Conservation (phyloP, 2,329 filamentous ascomycete genomes). For the Madurella fahalii region DNA sequence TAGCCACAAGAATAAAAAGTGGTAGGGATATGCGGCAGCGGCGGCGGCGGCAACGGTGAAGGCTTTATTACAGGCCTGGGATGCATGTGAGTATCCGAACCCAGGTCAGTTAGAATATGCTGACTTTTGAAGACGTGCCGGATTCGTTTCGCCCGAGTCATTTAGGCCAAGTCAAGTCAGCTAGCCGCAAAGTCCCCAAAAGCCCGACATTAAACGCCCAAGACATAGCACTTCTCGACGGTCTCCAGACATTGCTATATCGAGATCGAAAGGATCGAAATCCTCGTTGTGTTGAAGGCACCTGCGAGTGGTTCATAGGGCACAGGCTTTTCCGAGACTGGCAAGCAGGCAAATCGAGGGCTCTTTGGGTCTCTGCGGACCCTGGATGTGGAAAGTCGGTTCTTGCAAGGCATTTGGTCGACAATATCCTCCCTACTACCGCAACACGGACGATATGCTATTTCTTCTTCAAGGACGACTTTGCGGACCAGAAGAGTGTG, state of each 20-base stretch:
- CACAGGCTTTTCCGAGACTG: too few relatives aligned
- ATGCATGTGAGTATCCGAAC: not conserved
- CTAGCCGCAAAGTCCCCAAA: too few relatives aligned
- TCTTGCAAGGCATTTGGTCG: slow-evolving; percentile 28
- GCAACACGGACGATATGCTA: slow-evolving; percentile 28
- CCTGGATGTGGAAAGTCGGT: slow-evolving; percentile 36
- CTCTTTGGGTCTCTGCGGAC: too few relatives aligned
- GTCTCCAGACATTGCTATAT: slow-evolving; percentile 18
- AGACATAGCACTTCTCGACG: not conserved
- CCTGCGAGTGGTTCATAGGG: slow-evolving; percentile 34
- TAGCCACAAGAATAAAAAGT: slow-evolving; percentile 35
- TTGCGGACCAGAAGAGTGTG: slow-evolving; percentile 20
- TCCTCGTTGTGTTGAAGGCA: slow-evolving; percentile 27
- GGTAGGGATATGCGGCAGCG: slow-evolving; percentile 35
- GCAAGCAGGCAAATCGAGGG: too few relatives aligned
- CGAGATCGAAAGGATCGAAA: slow-evolving; percentile 30
- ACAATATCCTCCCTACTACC: slow-evolving; percentile 26
- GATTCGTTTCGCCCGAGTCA: too few relatives aligned
- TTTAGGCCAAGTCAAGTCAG: too few relatives aligned
- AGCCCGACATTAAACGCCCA: not conserved
- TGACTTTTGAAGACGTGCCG: too few relatives aligned
- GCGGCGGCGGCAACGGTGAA: slow-evolving; percentile 32
- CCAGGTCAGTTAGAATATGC: too few relatives aligned
- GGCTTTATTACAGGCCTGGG: slow-evolving; percentile 26
- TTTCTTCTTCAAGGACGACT: slow-evolving; percentile 35